These are phyloP conservation scores for Chlamydomonas sp. DNA, from an alignment of 139 green algal species.

Conservation along the genomic window DNA sequence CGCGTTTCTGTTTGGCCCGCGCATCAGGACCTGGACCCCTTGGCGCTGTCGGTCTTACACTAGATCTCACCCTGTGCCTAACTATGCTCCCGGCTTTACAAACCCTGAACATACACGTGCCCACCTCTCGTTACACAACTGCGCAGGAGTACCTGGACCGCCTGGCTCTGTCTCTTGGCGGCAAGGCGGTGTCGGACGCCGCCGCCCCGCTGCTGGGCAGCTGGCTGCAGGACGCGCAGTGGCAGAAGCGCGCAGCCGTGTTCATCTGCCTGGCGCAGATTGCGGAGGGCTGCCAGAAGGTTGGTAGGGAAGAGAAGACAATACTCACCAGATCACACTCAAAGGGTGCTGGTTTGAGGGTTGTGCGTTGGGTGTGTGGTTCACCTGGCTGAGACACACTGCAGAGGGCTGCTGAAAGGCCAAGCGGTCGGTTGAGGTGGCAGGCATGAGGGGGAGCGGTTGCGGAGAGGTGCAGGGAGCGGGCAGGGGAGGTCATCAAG, in stretches of 20 bases:
- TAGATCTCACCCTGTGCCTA: too few species aligned
- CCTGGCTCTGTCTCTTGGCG: slow-evolving; percentile 90
- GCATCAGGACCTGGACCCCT: too few species aligned
- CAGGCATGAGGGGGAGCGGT: too few species aligned
- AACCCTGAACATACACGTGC: too few species aligned
- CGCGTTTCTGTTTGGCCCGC: too few species aligned
- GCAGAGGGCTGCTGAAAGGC: too few species aligned
- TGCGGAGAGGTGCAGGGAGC: too few species aligned
- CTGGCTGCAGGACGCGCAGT: slow-evolving; percentile 84
- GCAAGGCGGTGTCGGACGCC: slow-evolving; percentile 83
- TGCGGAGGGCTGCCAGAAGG: slow-evolving; percentile 96
- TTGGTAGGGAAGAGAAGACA: not conserved
- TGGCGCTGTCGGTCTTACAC: too few species aligned
- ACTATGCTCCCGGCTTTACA: too few species aligned
- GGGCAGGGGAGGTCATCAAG: too few species aligned
- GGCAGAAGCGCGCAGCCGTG: slow-evolving; percentile 91
- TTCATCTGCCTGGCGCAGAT: slow-evolving; percentile 96
- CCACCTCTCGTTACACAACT: too few species aligned
- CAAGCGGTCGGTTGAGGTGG: too few species aligned
- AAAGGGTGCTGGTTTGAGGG: not conserved
- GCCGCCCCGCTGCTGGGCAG: slow-evolving; percentile 77
- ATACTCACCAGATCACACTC: not conserved
- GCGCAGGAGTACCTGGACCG: slow-evolving; percentile 93
- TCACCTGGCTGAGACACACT: not conserved
- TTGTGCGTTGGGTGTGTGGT: not conserved